Percentiles rank a stretch among this genome's conserved stretches.
phyloP scores from a whole-genome alignment of 768 basidiomycete genomes.

The Boletellus sp. region DNA sequence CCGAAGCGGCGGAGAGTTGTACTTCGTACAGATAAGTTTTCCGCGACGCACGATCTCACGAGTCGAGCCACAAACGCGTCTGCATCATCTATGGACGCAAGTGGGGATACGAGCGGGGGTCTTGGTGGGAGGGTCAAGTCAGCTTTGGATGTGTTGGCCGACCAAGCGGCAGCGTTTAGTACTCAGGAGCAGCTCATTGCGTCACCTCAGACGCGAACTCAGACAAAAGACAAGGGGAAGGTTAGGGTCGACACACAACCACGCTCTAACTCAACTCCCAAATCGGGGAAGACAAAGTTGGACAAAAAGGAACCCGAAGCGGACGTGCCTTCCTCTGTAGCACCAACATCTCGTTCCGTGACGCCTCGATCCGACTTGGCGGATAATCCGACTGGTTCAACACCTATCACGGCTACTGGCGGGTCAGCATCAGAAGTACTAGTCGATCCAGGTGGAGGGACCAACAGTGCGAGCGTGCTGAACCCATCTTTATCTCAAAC shows the following conservation, averaged over 20 bases:
- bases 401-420: not conserved
- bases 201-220: not conserved
- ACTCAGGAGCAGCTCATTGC: slow-evolving; percentile 29
- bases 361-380: slow-evolving; percentile 17
- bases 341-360: slow-evolving; percentile 8
- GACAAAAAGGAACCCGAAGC: slow-evolving; percentile 4
- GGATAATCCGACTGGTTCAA: not conserved
- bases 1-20: slow-evolving; percentile 37
- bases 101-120: not conserved
- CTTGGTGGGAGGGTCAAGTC: slow-evolving; percentile 37
- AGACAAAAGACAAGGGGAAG: slow-evolving; percentile 21
- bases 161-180: slow-evolving; percentile 61
- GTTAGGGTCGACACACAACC: slow-evolving; percentile 8
- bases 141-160: slow-evolving; percentile 70
- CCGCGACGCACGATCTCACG: slow-evolving; percentile 2
- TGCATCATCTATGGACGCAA: not conserved
- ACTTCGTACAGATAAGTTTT: slow-evolving; percentile 9
- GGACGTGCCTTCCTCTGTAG: slow-evolving; percentile 2
- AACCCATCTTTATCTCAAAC: slow-evolving; percentile 3
- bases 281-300: slow-evolving; percentile 9
- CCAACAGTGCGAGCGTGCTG: not conserved
- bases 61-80: not conserved
- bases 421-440: slow-evolving; percentile 6
- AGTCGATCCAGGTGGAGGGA: slow-evolving; percentile 23
- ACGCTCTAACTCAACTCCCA: slow-evolving; percentile 1